Base-by-base conservation (phyloP, 768 basidiomycete genomes). In the Lentinula detonsa region DNA sequence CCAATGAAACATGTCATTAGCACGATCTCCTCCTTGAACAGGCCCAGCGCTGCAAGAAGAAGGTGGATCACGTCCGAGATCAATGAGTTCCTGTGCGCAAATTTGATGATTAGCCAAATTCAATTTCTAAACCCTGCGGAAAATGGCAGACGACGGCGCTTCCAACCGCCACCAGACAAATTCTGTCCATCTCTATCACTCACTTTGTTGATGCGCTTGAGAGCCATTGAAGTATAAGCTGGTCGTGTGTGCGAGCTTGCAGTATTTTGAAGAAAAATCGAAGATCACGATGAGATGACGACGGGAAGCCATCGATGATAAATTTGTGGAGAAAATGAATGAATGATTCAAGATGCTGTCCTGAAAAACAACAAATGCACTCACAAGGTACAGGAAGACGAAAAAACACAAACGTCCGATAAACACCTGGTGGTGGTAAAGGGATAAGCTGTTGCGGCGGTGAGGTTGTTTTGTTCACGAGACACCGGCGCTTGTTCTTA, bases 121-220 rank as follows among this genome's bases (percentile, higher is more conserved):
- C 50, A 50, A 13, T 40, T 31, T 10, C 42, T 43, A 18, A 7
- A 48, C 21, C 8, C 21, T 21, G 31, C 5, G 53, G 13, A 5
- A 16, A n/a, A 7, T 37, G 42, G 57, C 33, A 34, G 39, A 45
- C 46, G 57, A 48, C 15, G 35, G 40, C 13, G n/a, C 4, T 35
- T 45, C 34, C 58, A n/a, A 15, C 31, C 42, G 28, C 8, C 39
- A 40, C 54, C n/a, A 56, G n/a, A 31, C 31, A 46, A n/a, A 18
- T 7, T 34, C 18, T 13, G n/a, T n/a, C 16, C 16, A n/a, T 7
- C 46, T 16, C 39, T 43, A 62, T 55, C 61, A 63, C 71, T 46
- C 63, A 93, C 95, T 91, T 97, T 98, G 90, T 96, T 96, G 81
- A 98, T 98, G 84, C 96, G 96, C 84, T 96, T 97, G 67, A 97